Evolutionary conservation across 495 filamentous ascomycete species (phyloP), one percentile per base, ranked within the genome.

Genomic region (Penicillium desertorum): DNA sequence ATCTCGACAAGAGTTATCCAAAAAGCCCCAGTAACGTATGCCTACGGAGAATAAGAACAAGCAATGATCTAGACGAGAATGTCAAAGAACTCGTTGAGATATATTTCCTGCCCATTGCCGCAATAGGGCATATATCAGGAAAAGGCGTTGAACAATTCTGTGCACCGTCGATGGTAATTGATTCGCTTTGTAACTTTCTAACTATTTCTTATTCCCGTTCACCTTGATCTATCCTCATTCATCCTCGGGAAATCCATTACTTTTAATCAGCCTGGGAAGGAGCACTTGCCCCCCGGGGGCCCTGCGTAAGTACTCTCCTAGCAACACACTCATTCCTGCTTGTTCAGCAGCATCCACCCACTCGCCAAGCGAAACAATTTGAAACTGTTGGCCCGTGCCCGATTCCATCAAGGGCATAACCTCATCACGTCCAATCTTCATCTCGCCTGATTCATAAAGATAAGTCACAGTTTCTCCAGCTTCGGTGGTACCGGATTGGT

Each of bases 241-340:
- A 39, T 17, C 16, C 36, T 39, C 6, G 2, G 36, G 8, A 8
- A 7, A 39, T 39, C 11, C 4, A 34, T 0, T 34, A 14, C 3
- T 34, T 34, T 68, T 68, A 5, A 66, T 14, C 58, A 68, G 47
- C 45, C 41, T 56, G 2, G 65, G 65, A 19, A 68, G 49, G 22
- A 66, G 22, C 1, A 62, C 44, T 23, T 60, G 63, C 2, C 65
- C 63, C 22, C 47, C 56, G 12, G 60, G 44, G 10, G 50, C 41
- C 9, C 62, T 54, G 12, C 63, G 60, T 44, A 68, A 42, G 36
- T 66, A 68, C n/a, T 58, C 39, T 1, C 55, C 65, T 2, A 68
- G 47, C 10, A 68, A 42, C 4, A 32, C 10, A 49, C 56, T 68
- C 63, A 68, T 68, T 17, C 65, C 65, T 16, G 58, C 60, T 20